These are phyloP conservation scores for Phytophthora podocarpi DNA, from an alignment of 352 stramenopile genomes.

Conservation along the genomic window DNA sequence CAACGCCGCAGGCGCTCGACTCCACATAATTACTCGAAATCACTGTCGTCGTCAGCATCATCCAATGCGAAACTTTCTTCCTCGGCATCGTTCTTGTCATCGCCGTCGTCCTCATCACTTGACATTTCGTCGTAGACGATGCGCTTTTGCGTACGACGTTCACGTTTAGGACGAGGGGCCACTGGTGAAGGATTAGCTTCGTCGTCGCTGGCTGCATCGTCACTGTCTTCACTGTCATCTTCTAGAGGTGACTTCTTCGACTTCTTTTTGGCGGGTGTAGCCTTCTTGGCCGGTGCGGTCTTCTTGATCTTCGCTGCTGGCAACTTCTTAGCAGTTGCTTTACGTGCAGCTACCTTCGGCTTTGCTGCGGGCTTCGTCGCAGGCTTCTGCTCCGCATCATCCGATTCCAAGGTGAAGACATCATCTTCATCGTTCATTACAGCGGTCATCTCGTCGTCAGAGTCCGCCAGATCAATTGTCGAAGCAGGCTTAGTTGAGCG, in stretches of 20 bases:
- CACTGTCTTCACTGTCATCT: slow-evolving; percentile 28
- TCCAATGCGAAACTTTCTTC: slow-evolving; percentile 61
- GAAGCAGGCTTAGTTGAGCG: slow-evolving; percentile 25
- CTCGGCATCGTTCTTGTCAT: slow-evolving; percentile 36
- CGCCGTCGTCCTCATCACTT: slow-evolving; percentile 58
- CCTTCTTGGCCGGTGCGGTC: slow-evolving; percentile 27
- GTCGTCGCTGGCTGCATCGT: slow-evolving; percentile 31
- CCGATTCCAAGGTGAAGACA: slow-evolving; percentile 66
- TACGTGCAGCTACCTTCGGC: slow-evolving; percentile 35
- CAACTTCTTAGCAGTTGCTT: slow-evolving; percentile 25
- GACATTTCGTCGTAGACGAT: slow-evolving; percentile 63
- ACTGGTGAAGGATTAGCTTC: slow-evolving; percentile 21
- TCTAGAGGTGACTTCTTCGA: slow-evolving; percentile 33
- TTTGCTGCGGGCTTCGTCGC: slow-evolving; percentile 27
- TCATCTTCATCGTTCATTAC: slow-evolving; percentile 55
- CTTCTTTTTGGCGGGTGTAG: slow-evolving; percentile 29
- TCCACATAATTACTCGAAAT: slow-evolving; percentile 48
- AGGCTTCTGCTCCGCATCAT: slow-evolving; percentile 44
- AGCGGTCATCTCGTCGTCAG: slow-evolving; percentile 43
- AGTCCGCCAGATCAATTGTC: slow-evolving; percentile 53
- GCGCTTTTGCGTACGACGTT: slow-evolving; percentile 40
- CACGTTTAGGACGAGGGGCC: slow-evolving; percentile 38
- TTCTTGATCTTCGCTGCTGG: slow-evolving; percentile 32
- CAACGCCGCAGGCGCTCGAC: slow-evolving; percentile 12
- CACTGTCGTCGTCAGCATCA: slow-evolving; percentile 60